Evolutionary conservation across 2,329 filamentous ascomycete genomes (phyloP), one percentile per base, ranked within the genome.

Genomic region (Alternaria dauci): DNA sequence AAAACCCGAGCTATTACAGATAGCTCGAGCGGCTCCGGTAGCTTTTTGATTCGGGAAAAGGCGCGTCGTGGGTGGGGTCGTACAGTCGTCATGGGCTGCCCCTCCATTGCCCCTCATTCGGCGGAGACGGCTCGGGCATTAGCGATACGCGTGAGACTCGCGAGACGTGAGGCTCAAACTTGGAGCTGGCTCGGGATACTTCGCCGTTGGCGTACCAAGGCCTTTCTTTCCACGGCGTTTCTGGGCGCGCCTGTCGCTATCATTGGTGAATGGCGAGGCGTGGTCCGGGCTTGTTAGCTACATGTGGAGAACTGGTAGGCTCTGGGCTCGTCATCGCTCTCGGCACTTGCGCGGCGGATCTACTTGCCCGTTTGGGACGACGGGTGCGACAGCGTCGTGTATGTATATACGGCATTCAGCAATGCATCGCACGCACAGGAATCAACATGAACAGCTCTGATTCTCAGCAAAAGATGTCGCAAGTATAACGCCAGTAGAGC

Each of bases 91-190:
- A 71, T 69, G n/a, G 20, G 20, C 23, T 64, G 66, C 71, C 67
- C 66, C 65, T 71, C 71, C 52, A 66, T 65, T 50, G 68, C 68
- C 68, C 71, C 72, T 73, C 72, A 67, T 41, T 41, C 23, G 34
- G 52, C 72, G 71, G 71, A 52, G 55, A 48, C 65, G 59, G 55
- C 48, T 68, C 69, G 68, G 68, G 63, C 52, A 3, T 34, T 61
- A 18, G 39, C 42, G 20, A 23, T 52, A 69, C 71, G 70, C 72
- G 61, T 61, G 28, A 68, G 54, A 20, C 70, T 71, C 71, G 70
- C 71, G 38, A 55, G 38, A 55, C 61, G 55, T 67, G 63, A 69
- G 70, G 68, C 68, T 67, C 61, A 69, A 69, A 61, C 61, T 74
- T 70, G 71, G 63, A 38, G 39, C 50, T 55, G 53, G 57, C 62